Evolutionary conservation across 1,139 yeast species (phyloP).

Genomic region (Pichia sp.): DNA sequence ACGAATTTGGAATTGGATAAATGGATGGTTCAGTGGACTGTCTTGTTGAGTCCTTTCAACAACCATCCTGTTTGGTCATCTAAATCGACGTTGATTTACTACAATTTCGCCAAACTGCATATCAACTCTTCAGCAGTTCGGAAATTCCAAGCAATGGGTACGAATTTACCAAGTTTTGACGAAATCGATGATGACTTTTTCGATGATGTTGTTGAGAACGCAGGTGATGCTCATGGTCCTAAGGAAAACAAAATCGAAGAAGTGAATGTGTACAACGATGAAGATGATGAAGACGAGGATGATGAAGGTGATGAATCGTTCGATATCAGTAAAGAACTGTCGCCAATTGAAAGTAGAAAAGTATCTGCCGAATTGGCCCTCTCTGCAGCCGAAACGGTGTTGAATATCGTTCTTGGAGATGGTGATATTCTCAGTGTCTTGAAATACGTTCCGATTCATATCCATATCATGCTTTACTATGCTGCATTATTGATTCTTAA

Average conservation of each 20-base stretch:
- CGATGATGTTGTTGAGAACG: constrained; percentile 24
- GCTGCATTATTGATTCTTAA: constrained; percentile 59
- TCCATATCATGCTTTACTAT: constrained; percentile 68
- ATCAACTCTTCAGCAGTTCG: constrained; percentile 59
- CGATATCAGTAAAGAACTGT: constrained; percentile 35
- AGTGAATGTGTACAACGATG: not conserved
- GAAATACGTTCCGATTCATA: constrained; percentile 67
- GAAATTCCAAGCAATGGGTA: constrained; percentile 38
- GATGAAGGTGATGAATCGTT: constrained; percentile 29
- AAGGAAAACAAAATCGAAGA: constrained; percentile 10
- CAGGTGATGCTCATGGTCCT: constrained; percentile 2
- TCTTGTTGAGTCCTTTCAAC: constrained; percentile 55
- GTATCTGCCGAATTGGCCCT: constrained; percentile 48
- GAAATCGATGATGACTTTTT: constrained; percentile 25
- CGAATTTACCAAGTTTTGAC: constrained; percentile 43
- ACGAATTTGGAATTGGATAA: constrained; percentile 66
- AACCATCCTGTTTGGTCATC: constrained; percentile 69
- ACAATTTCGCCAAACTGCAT: constrained; percentile 75
- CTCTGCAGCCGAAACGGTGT: constrained; percentile 62
- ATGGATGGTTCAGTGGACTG: constrained; percentile 86
- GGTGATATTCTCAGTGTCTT: constrained; percentile 56
- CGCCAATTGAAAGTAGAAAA: constrained; percentile 38
- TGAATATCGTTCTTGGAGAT: constrained; percentile 58
- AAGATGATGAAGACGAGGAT: constrained; percentile 15
- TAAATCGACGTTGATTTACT: constrained; percentile 66